These are phyloP conservation scores for Plasmodium cynomolgi DNA, from an alignment of 169 alveolate genomes.

Conservation along the genomic window DNA sequence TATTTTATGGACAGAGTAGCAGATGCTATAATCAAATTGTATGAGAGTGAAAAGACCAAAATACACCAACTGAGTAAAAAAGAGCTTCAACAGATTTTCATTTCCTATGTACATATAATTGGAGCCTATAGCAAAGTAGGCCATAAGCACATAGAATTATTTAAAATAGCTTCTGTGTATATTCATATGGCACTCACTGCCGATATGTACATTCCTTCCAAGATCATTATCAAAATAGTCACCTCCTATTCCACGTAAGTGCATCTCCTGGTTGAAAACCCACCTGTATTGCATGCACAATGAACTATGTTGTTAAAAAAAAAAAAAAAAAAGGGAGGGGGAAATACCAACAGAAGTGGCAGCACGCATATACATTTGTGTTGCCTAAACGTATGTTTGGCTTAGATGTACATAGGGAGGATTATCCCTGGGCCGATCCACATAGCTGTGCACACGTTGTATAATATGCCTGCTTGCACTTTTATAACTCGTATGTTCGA, in stretches of 20 bases:
- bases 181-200: slow-evolving; percentile 58
- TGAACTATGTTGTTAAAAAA: slow-evolving; percentile 68
- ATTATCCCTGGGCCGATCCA: background rate
- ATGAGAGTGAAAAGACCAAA: slow-evolving; percentile 32
- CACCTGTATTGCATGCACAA: slow-evolving; percentile 68
- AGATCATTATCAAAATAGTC: slow-evolving; percentile 75
- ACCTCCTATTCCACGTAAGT: slow-evolving; percentile 80
- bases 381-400: background rate
- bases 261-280: background rate
- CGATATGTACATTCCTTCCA: slow-evolving; percentile 76
- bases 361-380: background rate
- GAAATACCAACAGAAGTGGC: background rate
- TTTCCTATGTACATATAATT: slow-evolving; percentile 83
- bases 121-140: slow-evolving; percentile 82
- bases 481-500: background rate
- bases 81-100: slow-evolving; percentile 27
- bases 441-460: background rate
- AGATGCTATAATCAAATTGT: slow-evolving; percentile 32
- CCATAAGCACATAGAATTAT: slow-evolving; percentile 76
- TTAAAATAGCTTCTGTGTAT: slow-evolving; percentile 81
- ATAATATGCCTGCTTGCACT: background rate
- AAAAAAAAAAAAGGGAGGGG: background rate
- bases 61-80: slow-evolving; percentile 28
- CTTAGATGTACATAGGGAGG: background rate
- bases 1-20: slow-evolving; percentile 30